Base-by-base conservation (phyloP, 352 stramenopile genomes). In the Pythium sp. region DNA sequence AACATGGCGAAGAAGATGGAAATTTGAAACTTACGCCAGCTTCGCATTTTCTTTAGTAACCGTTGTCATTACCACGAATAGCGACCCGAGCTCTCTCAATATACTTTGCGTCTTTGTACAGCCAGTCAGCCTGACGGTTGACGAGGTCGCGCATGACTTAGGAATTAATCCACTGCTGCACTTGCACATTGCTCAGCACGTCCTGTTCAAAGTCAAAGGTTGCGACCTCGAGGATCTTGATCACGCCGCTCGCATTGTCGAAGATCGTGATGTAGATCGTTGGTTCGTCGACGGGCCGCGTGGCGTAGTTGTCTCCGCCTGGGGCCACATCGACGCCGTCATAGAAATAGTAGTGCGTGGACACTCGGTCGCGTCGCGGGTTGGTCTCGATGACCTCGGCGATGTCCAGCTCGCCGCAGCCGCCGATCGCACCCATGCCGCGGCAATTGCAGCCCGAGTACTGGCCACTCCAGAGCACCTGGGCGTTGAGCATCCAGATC, bases 191-290 rank as follows among this genome's bases (percentile, higher is more conserved):
- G 41, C 24, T 68, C 24, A 83, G 57, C 26, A 71, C 62, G n/a
- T 58, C 70, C 49, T 70, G 63, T 7, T 63, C 53, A 70, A 90
- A 92, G 69, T 89, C 77, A 57, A 83, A 82, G 62, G 61, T 72
- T 4, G 64, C 69, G 57, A 92, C 57, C 70, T 92, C 75, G 6
- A 92, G 61, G 51, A 93, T 85, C 72, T 88, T 89, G 64, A 92
- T 80, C 8, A 80, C 60, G 9, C 79, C 80, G 3, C 78, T 55
- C 20, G 73, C 75, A 9, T 66, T 36, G 62, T 93, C 80, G 20
- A 93, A 81, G 61, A 92, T 73, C 49, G 75, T 85, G 8, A 91
- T 61, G 73, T 91, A 93, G 5, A 83, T 74, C 0, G 78, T 86
- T 6, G 72, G 67, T 1, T 38, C 36, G 34, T 79, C 58, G 3